A percentile compares a stretch with the other conserved stretches of the same genome.
phyloP scores from a whole-genome alignment of 345 rosid genomes.

The Pistacia vera region DNA sequence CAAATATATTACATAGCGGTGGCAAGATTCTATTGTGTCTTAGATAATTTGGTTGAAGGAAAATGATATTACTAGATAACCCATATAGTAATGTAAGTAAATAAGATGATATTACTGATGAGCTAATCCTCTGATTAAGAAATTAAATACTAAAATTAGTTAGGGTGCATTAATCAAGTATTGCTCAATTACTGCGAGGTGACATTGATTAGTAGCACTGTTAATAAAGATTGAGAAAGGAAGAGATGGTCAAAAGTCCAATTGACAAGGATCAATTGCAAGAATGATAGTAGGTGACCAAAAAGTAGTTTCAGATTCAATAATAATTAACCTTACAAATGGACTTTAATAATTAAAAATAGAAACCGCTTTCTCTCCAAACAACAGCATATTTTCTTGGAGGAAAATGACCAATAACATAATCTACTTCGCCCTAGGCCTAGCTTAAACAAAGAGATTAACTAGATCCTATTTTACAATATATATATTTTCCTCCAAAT shows the following conservation, averaged over 20 bases:
- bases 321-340: conserved; percentile 4
- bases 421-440: conserved; percentile 18
- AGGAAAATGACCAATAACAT: background rate
- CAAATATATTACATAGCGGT: too few relatives aligned
- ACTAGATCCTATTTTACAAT: conserved; percentile 11
- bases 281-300: conserved; percentile 38
- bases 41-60: too few relatives aligned
- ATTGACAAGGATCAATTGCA: conserved; percentile 25
- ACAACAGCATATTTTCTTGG: background rate
- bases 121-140: too few relatives aligned
- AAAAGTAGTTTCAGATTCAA: conserved; percentile 23
- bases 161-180: too few relatives aligned
- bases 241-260: conserved; percentile 35
- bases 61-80: too few relatives aligned
- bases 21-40: too few relatives aligned
- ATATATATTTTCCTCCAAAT: conserved; percentile 9
- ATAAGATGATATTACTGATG: too few relatives aligned
- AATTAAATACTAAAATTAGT: too few relatives aligned
- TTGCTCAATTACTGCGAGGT: too few relatives aligned
- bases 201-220: too few relatives aligned
- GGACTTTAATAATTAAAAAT: background rate
- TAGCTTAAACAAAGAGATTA: conserved; percentile 31
- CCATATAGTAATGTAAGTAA: too few relatives aligned
- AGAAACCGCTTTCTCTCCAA: conserved; percentile 9
- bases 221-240: too few relatives aligned